Base-by-base conservation (phyloP, 1,139 yeast species). In the Geotrichum citri-aurantii region DNA sequence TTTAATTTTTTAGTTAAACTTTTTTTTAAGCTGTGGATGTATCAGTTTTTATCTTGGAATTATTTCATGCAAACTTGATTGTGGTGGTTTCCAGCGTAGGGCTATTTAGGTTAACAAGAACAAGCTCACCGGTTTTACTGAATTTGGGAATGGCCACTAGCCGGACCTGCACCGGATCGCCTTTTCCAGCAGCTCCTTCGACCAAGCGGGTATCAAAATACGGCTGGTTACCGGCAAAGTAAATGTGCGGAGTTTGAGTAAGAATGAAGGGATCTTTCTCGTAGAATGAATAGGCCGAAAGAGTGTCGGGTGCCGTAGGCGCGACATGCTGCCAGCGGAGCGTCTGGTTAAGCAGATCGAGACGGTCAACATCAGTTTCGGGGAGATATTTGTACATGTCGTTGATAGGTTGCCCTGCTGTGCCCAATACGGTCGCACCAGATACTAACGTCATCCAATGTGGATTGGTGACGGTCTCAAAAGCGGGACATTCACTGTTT, bases 291-390 rank as follows among this genome's bases (percentile, higher is more conserved):
- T 90, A 91, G 64, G 96, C 86, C 76, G 88, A 62, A 56, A 93
- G 75, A 0, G 99, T 95, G 68, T 93, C 99, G 0, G 99, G 99
- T 0, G 97, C 96, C 0, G 98, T 91, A 1, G 99, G 99, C 0
- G 90, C 86, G 46, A 89, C 77, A 66, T 89, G 89, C 65, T 90
- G 93, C 96, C 97, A 93, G 57, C 77, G 75, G 48, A 95, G 71
- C 1, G 88, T 86, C 7, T 84, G 79, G 64, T 85, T 87, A 77
- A 91, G 79, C 64, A 90, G 75, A 26, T 80, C 78, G 17, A 83
- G 65, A 56, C 85, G 62, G 58, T 72, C 71, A 27, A 66, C 58
- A 59, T 65, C 62, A 29, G 65, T 73, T 5, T 73, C 73, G 11
- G 69, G 58, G 14, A 65, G 55, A 57, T 93, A 93, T 66, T 84